These are phyloP conservation scores for Boletus edulis DNA, from an alignment of 768 basidiomycete species.

Conservation along the genomic window DNA sequence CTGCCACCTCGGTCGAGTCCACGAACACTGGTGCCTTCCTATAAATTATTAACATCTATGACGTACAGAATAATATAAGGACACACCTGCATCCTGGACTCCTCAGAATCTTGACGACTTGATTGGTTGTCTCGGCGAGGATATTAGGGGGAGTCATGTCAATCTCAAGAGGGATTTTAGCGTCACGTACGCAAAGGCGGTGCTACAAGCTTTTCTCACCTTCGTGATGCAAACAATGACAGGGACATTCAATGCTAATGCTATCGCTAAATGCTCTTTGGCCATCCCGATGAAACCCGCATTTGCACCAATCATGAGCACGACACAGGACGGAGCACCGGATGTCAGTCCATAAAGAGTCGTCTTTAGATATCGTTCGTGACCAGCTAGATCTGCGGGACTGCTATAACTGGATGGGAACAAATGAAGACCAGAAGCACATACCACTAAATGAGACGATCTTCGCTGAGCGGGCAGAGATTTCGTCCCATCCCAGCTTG, in stretches of 20 bases:
- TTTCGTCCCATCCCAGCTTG: conserved; percentile 95
- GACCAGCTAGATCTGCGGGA: conserved; percentile 82
- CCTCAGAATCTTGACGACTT: conserved; percentile 87
- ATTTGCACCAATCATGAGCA: conserved; percentile 94
- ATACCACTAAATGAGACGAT: conserved; percentile 90
- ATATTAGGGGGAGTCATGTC: conserved; percentile 97
- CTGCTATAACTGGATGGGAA: not conserved
- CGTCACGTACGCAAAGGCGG: not conserved
- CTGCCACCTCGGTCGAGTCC: conserved; percentile 74
- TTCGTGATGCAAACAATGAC: conserved; percentile 95
- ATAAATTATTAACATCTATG: not conserved
- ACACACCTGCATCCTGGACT: conserved; percentile 88
- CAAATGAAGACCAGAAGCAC: conserved; percentile 5
- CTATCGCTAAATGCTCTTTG: conserved; percentile 95
- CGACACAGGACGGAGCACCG: conserved; percentile 87
- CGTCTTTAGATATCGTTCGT: conserved; percentile 90
- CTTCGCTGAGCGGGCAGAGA: conserved; percentile 83
- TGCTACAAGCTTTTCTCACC: conserved; percentile 37
- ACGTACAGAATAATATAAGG: not conserved
- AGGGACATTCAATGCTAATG: conserved; percentile 90
- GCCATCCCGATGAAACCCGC: conserved; percentile 91
- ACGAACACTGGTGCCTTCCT: conserved; percentile 86
- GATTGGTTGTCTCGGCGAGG: conserved; percentile 86
- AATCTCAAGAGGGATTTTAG: conserved; percentile 43
- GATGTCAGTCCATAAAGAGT: conserved; percentile 95